Conservation (phyloP, 1,284 basidiomycete genomes). For the Microbotryum violaceum region DNA sequence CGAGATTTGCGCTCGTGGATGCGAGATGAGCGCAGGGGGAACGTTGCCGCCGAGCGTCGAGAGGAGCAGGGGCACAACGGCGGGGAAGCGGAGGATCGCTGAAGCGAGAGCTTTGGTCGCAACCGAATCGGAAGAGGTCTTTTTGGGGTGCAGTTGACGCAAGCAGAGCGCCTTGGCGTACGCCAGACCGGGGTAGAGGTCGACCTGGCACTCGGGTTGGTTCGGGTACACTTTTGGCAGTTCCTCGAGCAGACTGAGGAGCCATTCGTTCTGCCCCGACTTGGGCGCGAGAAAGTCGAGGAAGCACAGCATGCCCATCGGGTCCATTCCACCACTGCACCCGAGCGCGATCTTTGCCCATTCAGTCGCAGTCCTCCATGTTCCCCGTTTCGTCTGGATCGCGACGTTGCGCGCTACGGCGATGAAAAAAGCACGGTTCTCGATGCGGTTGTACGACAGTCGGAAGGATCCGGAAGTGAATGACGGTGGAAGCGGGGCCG, state of each 20-base stretch:
- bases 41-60: constrained; percentile 70
- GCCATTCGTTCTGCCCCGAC: constrained; percentile 67
- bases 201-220: constrained; percentile 47
- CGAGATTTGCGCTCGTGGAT: constrained; percentile 39
- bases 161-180: constrained; percentile 68
- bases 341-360: constrained; percentile 57
- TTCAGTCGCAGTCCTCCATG: constrained; percentile 78
- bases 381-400: constrained; percentile 66
- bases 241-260: constrained; percentile 55
- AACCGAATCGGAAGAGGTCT: constrained; percentile 49
- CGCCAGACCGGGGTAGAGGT: constrained; percentile 66
- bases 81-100: constrained; percentile 69
- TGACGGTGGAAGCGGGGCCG: constrained; percentile 73
- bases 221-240: constrained; percentile 19
- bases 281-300: constrained; percentile 71
- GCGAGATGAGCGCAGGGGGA: constrained; percentile 52
- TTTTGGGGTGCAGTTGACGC: constrained; percentile 50
- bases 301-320: constrained; percentile 42
- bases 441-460: constrained; percentile 75
- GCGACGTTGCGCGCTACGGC: constrained; percentile 33
- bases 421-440: constrained; percentile 77
- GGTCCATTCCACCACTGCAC: constrained; percentile 19
- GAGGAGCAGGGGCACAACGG: constrained; percentile 66
- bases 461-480: constrained; percentile 69
- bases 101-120: constrained; percentile 61